Base-by-base conservation (phyloP, 1,284 basidiomycete species). In the Puccinia novopanici region DNA sequence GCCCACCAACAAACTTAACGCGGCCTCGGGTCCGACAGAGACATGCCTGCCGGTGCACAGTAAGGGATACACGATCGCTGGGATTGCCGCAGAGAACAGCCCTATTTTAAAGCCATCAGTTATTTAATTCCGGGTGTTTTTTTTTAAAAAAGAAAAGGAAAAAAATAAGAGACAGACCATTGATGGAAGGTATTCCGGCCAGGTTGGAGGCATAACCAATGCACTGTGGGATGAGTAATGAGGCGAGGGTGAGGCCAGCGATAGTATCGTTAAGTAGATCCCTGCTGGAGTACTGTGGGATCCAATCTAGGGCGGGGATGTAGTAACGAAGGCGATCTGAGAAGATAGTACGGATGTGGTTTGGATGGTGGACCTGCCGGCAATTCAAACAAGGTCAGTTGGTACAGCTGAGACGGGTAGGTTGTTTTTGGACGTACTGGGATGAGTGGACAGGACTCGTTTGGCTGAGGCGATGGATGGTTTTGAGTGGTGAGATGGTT, bases 181-280 rank as follows among this genome's bases (percentile, higher is more conserved):
- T 81, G 22, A 85, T 82, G 0, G 84, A 84, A 59, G 84, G 82
- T n/a, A 83, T 65, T 12, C 81, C 81, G 10, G 94, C 94, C 8
- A 98, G 87, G 3, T 92, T 91, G 0, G 91, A 91, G 3, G 94
- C 94, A 85, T 97, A 98, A 83, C 92, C 93, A 86, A 98, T 92
- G 0, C 92, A 84, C 85, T 94, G 93, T 3, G 95, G 95, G 82
- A 97, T 93, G 68, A 97, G 88, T 87, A 97, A 91, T 81, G 92
- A 93, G 10, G 94, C 92, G 9, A 96, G 83, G 0, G 94, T 95
- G 22, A 95, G 84, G 4, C 94, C 95, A 17, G 93, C 93, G 0
- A 93, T 88, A 10, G 93, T 83, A 86, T 97, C 94, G n/a, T 81
- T 50, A 19, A 78, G 50, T 3, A 77, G 52, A 34, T 73, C 78